Base-by-base conservation (phyloP, 306 rosid species). In the Mucuna pruriens region DNA sequence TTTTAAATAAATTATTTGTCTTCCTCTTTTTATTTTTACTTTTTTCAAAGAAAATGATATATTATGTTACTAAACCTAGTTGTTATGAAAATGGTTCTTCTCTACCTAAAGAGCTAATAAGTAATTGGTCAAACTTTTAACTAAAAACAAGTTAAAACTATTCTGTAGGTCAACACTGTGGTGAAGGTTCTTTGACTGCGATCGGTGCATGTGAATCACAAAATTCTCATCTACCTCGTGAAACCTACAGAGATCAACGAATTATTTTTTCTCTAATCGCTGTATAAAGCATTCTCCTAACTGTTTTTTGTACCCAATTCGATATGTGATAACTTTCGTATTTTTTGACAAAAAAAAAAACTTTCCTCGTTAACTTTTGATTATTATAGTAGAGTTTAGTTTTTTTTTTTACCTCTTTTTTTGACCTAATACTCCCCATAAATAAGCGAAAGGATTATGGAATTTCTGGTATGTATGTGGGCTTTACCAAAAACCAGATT, bases 391-490 rank as follows among this genome's bases (percentile, higher is more conserved):
- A 3, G 2, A 29, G 15, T 20, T 0, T 6, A 2, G 2, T 54
- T 1, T 4, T 57, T 57, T 57, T 23, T 7, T 8, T 54, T 69
- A 23, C 40, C 70, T 17, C 4, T 34, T 31, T 19, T 29, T 45
- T 71, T 19, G 61, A 33, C 65, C 62, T 22, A 45, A 80, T 57
- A 10, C 70, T 44, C 31, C 9, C 45, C 13, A 38, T 16, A 55
- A 38, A 26, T 19, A 45, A 29, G n/a, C 33, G 10, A 55, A 16
- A 19, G 39, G 36, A 48, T 12, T 77, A 31, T 45, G 64, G 74
- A 77, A 46, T 46, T 31, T 46, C n/a, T 0, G 45, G 71, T 26
- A 76, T 40, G 71, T 26, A 76, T 40, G 48, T 76, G 44, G 9
- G 46, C 40, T 62, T 45, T 48, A 1, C 38, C 63, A 33, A 63